Evolutionary conservation across 352 stramenopile genomes (phyloP), one percentile per base, ranked within the genome.

Genomic region (Globisporangium spinosum): DNA sequence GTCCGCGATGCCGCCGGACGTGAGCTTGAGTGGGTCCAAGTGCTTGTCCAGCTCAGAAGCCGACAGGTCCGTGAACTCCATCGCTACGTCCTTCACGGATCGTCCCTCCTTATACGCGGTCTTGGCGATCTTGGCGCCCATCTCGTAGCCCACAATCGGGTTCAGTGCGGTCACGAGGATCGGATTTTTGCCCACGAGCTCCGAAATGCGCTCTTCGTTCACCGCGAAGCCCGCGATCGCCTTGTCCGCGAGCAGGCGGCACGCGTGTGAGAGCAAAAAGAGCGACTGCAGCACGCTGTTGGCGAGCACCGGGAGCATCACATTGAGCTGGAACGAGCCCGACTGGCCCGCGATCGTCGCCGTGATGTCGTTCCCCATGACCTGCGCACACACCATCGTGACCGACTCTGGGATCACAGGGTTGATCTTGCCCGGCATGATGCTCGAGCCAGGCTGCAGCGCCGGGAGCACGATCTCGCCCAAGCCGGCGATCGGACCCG

Each of bases 341-440:
- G 73, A 80, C 67, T 79, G 76, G 35, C 79, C 77, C 1, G 76
- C 79, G 56, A 88, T 72, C 57, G 77, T 84, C 58, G 77, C 76
- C 0, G 79, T 81, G 49, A 82, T 74, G 73, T 88, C 76, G 43
- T 85, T 85, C 51, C 79, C 79, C 29, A 88, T 88, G 4, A 88
- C 79, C 20, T 84, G 79, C 20, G 79, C 78, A 32, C 77, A 85
- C 38, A 85, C 76, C 79, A 88, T 88, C 23, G 77, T 74, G 60
- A 88, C 71, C 23, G 79, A 70, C 58, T 88, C 79, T 5, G 75
- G 77, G 58, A 84, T 78, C 35, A 82, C 78, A 20, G 97, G 97
- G 79, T 99, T 99, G 51, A 98, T 97, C 79, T 99, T 99, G 23
- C 97, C 97, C 8, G 97, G 97, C 97, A 99, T 99, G 79, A 99